phyloP scores from a whole-genome alignment of 2,329 filamentous ascomycete species.

The Paecilomyces sp. region DNA sequence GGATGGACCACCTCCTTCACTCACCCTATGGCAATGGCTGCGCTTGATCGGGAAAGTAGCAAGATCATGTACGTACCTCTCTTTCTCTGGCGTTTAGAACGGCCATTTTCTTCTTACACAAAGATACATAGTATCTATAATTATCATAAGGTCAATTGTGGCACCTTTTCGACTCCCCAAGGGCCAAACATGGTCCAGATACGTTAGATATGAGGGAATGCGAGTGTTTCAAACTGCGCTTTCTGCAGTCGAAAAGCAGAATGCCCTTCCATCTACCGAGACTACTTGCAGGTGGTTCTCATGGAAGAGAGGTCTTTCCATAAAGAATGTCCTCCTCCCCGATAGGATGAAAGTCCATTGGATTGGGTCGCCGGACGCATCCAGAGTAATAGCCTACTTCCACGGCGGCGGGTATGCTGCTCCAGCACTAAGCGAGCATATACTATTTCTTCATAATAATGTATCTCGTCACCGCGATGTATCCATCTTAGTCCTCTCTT shows the following conservation, averaged over 20 bases:
- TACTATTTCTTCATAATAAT: neutral
- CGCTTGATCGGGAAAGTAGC: slow-evolving; percentile 3
- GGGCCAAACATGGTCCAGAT: neutral
- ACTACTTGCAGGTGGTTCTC: neutral
- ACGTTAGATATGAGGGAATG: slow-evolving; percentile 4
- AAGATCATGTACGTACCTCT: slow-evolving; percentile 1
- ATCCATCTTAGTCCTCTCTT: slow-evolving; percentile 1
- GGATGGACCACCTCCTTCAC: neutral
- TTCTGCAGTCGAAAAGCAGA: slow-evolving; percentile 1
- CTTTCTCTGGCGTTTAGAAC: neutral
- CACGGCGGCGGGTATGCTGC: slow-evolving; percentile 4
- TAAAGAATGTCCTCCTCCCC: neutral
- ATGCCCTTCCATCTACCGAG: neutral
- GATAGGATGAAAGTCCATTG: slow-evolving; percentile 1
- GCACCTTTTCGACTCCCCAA: neutral
- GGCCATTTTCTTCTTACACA: neutral
- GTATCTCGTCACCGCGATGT: slow-evolving; percentile 1
- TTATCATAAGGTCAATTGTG: neutral
- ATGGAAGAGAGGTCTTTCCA: neutral
- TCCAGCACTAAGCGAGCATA: neutral
- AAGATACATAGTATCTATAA: neutral
- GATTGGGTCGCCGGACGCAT: slow-evolving; percentile 1
- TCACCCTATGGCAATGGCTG: slow-evolving; percentile 2
- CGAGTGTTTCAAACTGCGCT: slow-evolving; percentile 3
- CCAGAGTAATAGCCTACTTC: slow-evolving; percentile 4